These are phyloP conservation scores for Lepiota venenata DNA, from an alignment of 768 basidiomycete genomes.

Conservation along the genomic window DNA sequence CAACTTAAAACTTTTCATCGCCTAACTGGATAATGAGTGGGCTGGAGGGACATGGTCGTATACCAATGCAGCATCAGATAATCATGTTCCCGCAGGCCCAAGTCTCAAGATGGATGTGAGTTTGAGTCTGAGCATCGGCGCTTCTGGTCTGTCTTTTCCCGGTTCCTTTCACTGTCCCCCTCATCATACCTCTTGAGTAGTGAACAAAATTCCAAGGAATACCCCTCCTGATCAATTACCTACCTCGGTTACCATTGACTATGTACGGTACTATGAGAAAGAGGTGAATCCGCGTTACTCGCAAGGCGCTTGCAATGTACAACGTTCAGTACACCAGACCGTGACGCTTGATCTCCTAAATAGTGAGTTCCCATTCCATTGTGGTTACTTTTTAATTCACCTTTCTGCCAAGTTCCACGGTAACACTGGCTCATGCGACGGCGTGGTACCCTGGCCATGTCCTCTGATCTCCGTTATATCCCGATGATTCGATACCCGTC, in stretches of 20 bases:
- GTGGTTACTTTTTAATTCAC: background rate
- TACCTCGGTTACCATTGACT: background rate
- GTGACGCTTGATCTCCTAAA: slow-evolving; percentile 3
- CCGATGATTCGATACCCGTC: too few relatives aligned
- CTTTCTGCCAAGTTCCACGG: background rate
- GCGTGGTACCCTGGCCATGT: too few relatives aligned
- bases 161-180: too few relatives aligned
- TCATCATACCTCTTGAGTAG: background rate
- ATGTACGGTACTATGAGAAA: slow-evolving; percentile 4
- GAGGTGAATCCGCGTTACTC: background rate
- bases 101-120: background rate
- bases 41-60: slow-evolving; percentile 5
- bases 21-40: slow-evolving; percentile 4
- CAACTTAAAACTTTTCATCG: background rate
- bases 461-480: too few relatives aligned
- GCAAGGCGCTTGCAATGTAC: background rate
- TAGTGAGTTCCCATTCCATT: background rate
- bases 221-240: background rate
- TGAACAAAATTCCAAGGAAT: background rate
- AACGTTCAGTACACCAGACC: background rate
- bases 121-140: slow-evolving; percentile 2
- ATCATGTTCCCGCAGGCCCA: background rate
- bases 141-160: background rate
- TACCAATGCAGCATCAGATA: background rate
- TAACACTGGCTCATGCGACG: background rate